Conservation (phyloP, 148 eudicot genomes). For the Silene latifolia region DNA sequence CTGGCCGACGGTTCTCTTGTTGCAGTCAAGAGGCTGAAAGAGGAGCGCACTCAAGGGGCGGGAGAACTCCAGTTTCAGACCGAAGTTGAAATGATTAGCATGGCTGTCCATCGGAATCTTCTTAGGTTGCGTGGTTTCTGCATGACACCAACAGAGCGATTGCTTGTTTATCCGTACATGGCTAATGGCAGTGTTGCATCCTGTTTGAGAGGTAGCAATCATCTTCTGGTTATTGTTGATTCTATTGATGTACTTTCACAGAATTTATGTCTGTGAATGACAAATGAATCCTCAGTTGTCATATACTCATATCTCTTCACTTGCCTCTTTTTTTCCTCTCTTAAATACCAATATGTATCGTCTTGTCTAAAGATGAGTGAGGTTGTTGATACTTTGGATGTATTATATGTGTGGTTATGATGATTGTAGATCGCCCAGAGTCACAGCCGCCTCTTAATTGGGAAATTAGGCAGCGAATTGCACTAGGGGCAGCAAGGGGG, state of each 20-base stretch:
- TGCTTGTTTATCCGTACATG: conserved; percentile 82
- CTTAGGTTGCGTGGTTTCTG: conserved; percentile 79
- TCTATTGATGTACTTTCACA: not conserved
- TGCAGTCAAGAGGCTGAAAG: conserved; percentile 80
- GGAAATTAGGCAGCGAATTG: conserved; percentile 40
- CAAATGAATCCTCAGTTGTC: not conserved
- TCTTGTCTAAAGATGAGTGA: not conserved
- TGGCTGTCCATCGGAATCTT: conserved; percentile 85
- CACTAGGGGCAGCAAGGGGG: conserved; percentile 44
- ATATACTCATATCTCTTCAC: not conserved
- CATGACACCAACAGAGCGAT: conserved; percentile 82
- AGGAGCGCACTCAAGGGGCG: conserved; percentile 74
- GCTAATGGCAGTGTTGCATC: conserved; percentile 81
- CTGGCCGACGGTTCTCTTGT: conserved; percentile 74
- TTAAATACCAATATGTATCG: not conserved
- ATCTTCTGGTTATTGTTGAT: not conserved
- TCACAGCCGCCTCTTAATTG: conserved; percentile 35
- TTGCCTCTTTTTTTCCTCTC: not conserved
- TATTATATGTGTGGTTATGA: conserved; percentile 3
- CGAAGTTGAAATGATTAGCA: conserved; percentile 81
- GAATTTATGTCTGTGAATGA: not conserved
- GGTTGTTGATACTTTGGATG: not conserved
- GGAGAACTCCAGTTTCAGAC: conserved; percentile 85
- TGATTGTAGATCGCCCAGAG: conserved; percentile 36
- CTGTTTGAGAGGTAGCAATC: conserved; percentile 68